A percentile compares a stretch with the other conserved stretches of the same genome.
Evolutionary conservation across 768 basidiomycete species (phyloP).

Genomic region (Cystofilobasidium ferigula): DNA sequence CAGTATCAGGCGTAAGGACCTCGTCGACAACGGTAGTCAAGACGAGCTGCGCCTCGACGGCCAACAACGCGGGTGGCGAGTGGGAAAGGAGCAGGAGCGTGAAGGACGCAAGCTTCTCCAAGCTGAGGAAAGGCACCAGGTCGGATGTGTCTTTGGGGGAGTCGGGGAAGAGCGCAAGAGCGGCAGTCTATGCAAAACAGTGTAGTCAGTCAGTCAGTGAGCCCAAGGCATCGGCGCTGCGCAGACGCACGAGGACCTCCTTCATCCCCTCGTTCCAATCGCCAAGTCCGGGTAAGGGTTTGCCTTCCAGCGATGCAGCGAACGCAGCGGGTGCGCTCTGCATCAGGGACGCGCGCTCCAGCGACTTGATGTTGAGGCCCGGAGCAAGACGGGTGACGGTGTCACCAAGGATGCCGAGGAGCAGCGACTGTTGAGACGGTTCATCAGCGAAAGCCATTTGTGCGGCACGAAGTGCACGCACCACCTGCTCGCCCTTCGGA

Average conservation of each 20-base stretch:
- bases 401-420: neutral
- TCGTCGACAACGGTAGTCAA: neutral
- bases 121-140: neutral
- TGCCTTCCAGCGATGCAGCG: neutral
- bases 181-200: neutral
- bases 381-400: neutral
- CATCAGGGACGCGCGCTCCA: neutral
- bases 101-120: neutral
- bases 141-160: neutral
- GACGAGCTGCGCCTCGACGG: neutral
- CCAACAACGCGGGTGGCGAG: neutral
- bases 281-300: neutral
- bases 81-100: neutral
- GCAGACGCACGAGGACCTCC: neutral
- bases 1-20: neutral
- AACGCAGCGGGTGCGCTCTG: neutral
- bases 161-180: neutral
- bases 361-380: neutral
- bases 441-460: neutral
- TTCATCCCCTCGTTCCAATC: neutral
- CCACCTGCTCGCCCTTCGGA: neutral
- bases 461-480: neutral
- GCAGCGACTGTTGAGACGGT: neutral
- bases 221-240: neutral
- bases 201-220: neutral